Evolutionary conservation across 2,329 filamentous ascomycete genomes (phyloP).

Genomic region (Fusarium sp.): DNA sequence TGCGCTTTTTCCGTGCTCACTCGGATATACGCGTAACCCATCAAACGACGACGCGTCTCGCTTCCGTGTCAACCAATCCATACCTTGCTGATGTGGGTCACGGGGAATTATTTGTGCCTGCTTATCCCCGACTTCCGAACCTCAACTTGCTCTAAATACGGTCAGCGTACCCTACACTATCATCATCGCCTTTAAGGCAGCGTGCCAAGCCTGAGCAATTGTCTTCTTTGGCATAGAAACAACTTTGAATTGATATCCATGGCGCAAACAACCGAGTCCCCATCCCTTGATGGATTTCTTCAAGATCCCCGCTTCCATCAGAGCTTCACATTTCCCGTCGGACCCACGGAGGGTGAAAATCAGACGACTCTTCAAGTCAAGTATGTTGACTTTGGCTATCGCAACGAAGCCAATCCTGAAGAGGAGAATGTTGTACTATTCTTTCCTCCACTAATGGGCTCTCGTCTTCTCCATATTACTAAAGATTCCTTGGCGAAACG

Average conservation of each 20-base stretch:
- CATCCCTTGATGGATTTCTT: not conserved
- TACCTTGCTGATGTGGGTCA: not conserved
- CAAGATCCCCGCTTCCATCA: constrained; percentile 22
- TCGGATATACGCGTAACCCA: not conserved
- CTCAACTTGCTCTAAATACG: too few species aligned
- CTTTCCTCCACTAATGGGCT: constrained; percentile 17
- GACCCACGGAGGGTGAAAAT: not conserved
- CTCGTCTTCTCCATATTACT: constrained; percentile 17
- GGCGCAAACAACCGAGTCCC: not conserved
- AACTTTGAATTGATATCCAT: not conserved
- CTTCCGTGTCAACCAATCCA: not conserved
- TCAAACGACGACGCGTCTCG: not conserved
- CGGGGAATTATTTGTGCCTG: not conserved
- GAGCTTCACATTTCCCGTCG: constrained; percentile 3
- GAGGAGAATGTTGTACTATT: constrained; percentile 28
- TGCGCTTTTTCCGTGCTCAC: not conserved
- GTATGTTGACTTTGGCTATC: constrained; percentile 24
- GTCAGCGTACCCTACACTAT: not conserved
- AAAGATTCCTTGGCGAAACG: constrained; percentile 22
- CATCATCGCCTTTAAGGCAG: not conserved
- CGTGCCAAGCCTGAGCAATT: not conserved
- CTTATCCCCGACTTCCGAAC: not conserved
- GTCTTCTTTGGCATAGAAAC: not conserved
- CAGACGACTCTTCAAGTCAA: not conserved
- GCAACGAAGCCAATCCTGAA: not conserved